Evolutionary conservation across 306 rosid species (phyloP), one percentile per base, ranked within the genome.

Genomic region (Abrus pulchellus): DNA sequence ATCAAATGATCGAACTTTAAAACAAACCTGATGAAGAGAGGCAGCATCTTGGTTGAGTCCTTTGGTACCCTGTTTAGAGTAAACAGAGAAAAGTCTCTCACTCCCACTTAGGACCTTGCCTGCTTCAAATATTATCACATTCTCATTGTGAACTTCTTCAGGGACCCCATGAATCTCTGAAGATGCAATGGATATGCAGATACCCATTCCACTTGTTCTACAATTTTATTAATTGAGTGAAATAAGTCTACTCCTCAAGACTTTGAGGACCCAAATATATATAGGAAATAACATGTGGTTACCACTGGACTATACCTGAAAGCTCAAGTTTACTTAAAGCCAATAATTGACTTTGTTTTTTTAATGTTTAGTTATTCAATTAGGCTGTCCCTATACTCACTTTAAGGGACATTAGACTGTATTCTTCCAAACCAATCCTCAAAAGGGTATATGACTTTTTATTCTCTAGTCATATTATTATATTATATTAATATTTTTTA

Each of bases 31-130:
- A 83, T 82, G 68, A 70, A 87, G 78, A 67, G 90, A 83, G 34
- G 92, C 97, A 73, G 90, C 86, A 82, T 93, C 93, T 86, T 93
- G 98, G 84, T 93, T 93, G 59, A 86, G 56, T 29, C 97, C 93
- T 87, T 90, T 91, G 84, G 72, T 73, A 28, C 97, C 98, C 73
- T 70, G 84, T 53, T 61, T 83, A 36, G 98, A 88, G 79, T 72
- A 85, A 78, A 85, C 83, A 72, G 94, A 91, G 20, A 80, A 77
- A 13, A 75, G 79, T 29, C 50, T 74, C 10, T 54, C 72, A 84
- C 3, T 61, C 43, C 71, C 87, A 28, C 14, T 43, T 27, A 49
- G 32, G 49, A 55, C 68, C 28, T 75, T 74, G 4, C 3, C 73
- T 52, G 63, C 79, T 83, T 68, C 83, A 34, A 71, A 75, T 86